Conservation (phyloP, 148 eudicot species). For the Rhododendron williamsianum region DNA sequence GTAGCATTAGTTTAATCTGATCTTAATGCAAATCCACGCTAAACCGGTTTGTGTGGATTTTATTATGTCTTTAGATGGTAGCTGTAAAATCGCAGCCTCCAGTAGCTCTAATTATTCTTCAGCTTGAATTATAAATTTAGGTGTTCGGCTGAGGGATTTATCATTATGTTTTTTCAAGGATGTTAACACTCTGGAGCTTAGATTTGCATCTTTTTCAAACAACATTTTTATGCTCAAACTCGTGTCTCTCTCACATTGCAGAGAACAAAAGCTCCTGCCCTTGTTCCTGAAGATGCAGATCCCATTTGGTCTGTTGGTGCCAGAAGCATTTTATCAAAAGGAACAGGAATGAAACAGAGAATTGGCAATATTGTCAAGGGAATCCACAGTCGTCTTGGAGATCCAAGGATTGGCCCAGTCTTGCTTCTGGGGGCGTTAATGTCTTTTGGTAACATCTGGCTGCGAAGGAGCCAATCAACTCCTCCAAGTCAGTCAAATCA, state of each 20-base stretch:
- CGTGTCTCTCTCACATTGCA: constrained; percentile 23
- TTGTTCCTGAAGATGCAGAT: constrained; percentile 68
- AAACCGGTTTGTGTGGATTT: background rate
- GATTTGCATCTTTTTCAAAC: background rate
- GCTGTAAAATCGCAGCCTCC: background rate
- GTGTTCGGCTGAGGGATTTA: background rate
- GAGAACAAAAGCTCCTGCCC: constrained; percentile 75
- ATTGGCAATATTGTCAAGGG: constrained; percentile 25
- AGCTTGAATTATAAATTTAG: background rate
- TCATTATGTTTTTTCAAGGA: background rate
- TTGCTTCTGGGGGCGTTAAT: constrained; percentile 79
- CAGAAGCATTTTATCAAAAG: constrained; percentile 46
- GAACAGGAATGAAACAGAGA: constrained; percentile 44
- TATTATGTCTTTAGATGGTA: background rate
- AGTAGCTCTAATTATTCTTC: background rate
- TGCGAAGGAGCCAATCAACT: constrained; percentile 49
- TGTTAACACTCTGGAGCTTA: background rate
- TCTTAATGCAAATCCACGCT: background rate
- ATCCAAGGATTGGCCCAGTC: constrained; percentile 79
- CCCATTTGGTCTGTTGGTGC: constrained; percentile 56
- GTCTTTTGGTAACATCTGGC: constrained; percentile 73
- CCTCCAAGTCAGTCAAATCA: constrained; percentile 28
- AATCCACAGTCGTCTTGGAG: constrained; percentile 33
- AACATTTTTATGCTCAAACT: constrained; percentile 1
- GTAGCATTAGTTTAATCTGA: background rate